Evolutionary conservation across 441 rosid genomes (phyloP).

Genomic region (Francoa sonchifolia): DNA sequence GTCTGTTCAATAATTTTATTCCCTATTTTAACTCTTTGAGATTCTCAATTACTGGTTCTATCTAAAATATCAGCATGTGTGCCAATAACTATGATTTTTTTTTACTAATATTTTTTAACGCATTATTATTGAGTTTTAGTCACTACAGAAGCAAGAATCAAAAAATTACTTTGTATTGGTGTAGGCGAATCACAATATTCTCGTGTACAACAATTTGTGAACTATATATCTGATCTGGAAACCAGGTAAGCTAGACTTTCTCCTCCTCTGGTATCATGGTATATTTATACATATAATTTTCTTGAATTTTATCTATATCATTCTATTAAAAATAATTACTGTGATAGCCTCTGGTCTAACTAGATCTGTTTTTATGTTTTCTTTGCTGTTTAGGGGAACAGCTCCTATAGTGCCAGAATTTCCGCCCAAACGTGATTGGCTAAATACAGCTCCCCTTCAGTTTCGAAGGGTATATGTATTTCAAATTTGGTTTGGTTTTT

Average conservation of each 20-base stretch:
- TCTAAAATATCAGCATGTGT: no score
- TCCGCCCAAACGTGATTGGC: slow-evolving; percentile 81
- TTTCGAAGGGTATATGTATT: slow-evolving; percentile 42
- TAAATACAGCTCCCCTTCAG: slow-evolving; percentile 82
- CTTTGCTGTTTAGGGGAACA: slow-evolving; percentile 58
- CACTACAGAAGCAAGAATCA: neutral
- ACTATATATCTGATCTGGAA: slow-evolving; percentile 72
- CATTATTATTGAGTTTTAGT: slow-evolving; percentile 1
- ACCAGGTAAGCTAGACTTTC: slow-evolving; percentile 36
- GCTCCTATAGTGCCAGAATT: slow-evolving; percentile 72
- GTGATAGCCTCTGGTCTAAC: no score
- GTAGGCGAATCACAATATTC: slow-evolving; percentile 32
- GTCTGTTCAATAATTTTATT: no score
- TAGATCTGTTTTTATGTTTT: no score
- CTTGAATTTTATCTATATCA: no score
- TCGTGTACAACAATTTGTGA: slow-evolving; percentile 63
- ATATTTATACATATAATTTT: neutral
- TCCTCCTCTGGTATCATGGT: neutral
- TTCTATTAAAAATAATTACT: no score
- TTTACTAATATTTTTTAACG: neutral
- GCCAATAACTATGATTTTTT: no score
- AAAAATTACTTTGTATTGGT: slow-evolving; percentile 7
- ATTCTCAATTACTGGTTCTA: no score
- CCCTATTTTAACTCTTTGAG: neutral
- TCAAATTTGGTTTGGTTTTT: neutral